These are phyloP conservation scores for Clathrus columnatus DNA, from an alignment of 768 basidiomycete species.

Conservation along the genomic window DNA sequence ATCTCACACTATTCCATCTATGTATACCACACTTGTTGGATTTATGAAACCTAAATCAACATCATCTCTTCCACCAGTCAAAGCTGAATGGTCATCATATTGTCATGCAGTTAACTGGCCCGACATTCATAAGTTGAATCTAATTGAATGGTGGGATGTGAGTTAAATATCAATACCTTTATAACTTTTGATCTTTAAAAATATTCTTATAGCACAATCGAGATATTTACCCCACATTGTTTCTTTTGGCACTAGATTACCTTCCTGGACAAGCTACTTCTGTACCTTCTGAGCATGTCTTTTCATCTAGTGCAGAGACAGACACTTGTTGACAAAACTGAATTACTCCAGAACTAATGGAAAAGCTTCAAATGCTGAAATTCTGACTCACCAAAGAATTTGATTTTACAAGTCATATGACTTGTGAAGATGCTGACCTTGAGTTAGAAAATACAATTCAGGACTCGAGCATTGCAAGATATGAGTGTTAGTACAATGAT, in stretches of 20 bases:
- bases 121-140: neutral
- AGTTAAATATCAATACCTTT: neutral
- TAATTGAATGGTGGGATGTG: neutral
- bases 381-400: neutral
- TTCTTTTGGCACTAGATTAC: slow-evolving; percentile 8
- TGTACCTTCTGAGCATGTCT: slow-evolving; percentile 11
- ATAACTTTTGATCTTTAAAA: neutral
- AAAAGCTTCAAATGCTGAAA: neutral
- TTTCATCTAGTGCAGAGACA: slow-evolving; percentile 8
- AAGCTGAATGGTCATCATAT: neutral
- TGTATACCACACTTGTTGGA: no score
- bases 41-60: no score
- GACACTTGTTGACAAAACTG: neutral
- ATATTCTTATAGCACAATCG: neutral
- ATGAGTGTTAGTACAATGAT: no score
- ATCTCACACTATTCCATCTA: no score
- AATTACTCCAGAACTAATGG: neutral
- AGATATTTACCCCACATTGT: slow-evolving; percentile 9
- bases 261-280: slow-evolving; percentile 12
- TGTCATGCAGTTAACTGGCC: neutral
- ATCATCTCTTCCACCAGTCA: neutral
- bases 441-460: neutral
- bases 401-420: neutral
- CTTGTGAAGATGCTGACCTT: neutral
- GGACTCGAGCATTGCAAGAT: no score